These are phyloP conservation scores for Kodamaea leandrae DNA, from an alignment of 805 yeast genomes.

Conservation along the genomic window DNA sequence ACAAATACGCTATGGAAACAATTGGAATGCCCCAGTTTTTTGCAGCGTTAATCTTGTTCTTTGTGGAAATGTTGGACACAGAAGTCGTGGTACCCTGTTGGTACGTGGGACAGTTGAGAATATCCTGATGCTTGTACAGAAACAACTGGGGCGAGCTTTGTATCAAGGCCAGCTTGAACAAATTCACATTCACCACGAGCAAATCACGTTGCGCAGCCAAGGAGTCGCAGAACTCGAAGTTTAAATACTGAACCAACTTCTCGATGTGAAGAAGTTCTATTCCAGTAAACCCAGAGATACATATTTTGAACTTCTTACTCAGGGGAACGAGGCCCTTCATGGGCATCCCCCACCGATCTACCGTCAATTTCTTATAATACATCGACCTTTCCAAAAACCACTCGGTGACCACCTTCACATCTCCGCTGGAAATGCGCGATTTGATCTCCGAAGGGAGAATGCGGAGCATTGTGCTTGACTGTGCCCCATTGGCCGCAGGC, in stretches of 20 bases:
- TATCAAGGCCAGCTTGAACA: constrained; percentile 39
- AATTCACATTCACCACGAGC: constrained; percentile 51
- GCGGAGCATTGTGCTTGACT: constrained; percentile 25
- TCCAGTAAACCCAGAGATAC: constrained; percentile 75
- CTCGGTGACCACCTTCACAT: constrained; percentile 55
- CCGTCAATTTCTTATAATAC: constrained; percentile 45
- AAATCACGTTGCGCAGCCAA: constrained; percentile 53
- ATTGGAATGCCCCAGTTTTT: constrained; percentile 57
- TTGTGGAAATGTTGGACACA: constrained; percentile 43
- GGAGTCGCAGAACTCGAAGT: constrained; percentile 49
- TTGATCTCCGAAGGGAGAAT: constrained; percentile 25
- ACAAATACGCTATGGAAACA: constrained; percentile 52
- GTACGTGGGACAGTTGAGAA: constrained; percentile 35
- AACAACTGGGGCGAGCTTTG: constrained; percentile 44
- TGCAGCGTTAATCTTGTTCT: constrained; percentile 56
- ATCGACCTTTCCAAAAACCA: constrained; percentile 78
- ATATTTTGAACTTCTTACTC: constrained; percentile 32
- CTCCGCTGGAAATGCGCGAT: constrained; percentile 19
- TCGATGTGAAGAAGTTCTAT: constrained; percentile 69
- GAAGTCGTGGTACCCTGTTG: constrained; percentile 29
- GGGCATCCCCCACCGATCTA: constrained; percentile 67
- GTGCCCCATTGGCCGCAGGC: constrained; percentile 31
- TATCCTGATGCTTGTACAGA: constrained; percentile 30
- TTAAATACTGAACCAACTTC: constrained; percentile 55
- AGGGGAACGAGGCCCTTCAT: constrained; percentile 32